A percentile compares a stretch with the other conserved stretches of the same genome.
Evolutionary conservation across 441 rosid genomes (phyloP).

Genomic region (Cnidoscolus chayamansa): DNA sequence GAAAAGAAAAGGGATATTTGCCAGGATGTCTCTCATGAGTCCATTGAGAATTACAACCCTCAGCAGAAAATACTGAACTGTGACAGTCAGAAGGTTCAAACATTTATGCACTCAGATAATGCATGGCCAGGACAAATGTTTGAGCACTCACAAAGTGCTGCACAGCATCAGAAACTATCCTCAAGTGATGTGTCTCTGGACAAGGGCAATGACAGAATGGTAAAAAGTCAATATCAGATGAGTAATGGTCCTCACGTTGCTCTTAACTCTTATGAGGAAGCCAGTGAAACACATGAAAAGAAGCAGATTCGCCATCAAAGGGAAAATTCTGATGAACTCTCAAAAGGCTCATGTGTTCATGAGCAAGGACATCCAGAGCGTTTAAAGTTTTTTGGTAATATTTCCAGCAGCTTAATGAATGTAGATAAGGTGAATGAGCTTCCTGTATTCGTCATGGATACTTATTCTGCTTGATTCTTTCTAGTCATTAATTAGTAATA

Average conservation of each 20-base stretch:
- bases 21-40: conserved; percentile 8
- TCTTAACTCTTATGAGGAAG: neutral
- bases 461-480: neutral
- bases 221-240: conserved; percentile 11
- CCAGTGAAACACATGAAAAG: conserved; percentile 12
- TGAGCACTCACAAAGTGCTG: conserved; percentile 9
- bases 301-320: conserved; percentile 12
- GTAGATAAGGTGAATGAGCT: conserved; percentile 36
- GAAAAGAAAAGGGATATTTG: conserved; percentile 15
- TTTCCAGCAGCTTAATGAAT: conserved; percentile 26
- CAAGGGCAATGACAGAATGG: conserved; percentile 8
- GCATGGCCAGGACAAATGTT: conserved; percentile 14
- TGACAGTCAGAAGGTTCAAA: conserved; percentile 9
- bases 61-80: conserved; percentile 13
- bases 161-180: conserved; percentile 7
- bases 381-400: conserved; percentile 29
- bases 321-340: conserved; percentile 17
- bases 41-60: conserved; percentile 14
- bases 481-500: neutral
- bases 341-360: conserved; percentile 7
- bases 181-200: conserved; percentile 4
- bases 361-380: conserved; percentile 32
- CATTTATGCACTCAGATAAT: conserved; percentile 8
- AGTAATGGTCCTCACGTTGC: conserved; percentile 6
- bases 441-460: neutral